Conservation (phyloP, 2,329 filamentous ascomycete species). For the Fusarium metavorans region DNA sequence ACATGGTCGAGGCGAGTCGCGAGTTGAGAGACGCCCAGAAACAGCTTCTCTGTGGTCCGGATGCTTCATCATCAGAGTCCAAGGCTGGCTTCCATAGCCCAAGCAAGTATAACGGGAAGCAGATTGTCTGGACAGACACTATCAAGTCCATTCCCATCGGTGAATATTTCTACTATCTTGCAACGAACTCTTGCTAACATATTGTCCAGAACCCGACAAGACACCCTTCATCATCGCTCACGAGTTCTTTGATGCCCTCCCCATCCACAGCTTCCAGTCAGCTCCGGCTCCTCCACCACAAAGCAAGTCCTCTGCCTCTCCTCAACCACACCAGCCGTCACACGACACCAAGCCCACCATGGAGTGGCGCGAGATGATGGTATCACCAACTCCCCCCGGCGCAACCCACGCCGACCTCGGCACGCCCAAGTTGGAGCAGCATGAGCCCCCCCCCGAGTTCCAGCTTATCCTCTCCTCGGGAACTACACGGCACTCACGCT, state of each 20-base stretch:
- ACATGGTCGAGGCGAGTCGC: conserved; percentile 93
- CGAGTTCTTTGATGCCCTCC: conserved; percentile 98
- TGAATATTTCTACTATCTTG: conserved; percentile 49
- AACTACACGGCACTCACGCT: conserved; percentile 84
- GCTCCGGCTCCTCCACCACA: conserved; percentile 58
- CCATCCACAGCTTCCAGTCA: conserved; percentile 94
- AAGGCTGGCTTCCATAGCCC: conserved; percentile 79
- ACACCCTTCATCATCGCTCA: conserved; percentile 95
- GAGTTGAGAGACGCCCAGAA: conserved; percentile 83
- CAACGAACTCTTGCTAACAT: not conserved
- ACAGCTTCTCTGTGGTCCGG: conserved; percentile 80
- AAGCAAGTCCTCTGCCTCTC: conserved; percentile 23
- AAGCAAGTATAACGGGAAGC: conserved; percentile 79
- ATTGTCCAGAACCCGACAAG: conserved; percentile 68
- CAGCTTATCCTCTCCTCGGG: conserved; percentile 82
- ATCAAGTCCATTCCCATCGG: conserved; percentile 83
- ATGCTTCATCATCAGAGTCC: conserved; percentile 75
- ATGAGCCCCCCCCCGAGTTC: conserved; percentile 79
- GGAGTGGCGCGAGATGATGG: conserved; percentile 87
- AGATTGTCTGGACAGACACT: conserved; percentile 92
- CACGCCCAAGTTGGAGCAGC: conserved; percentile 64
- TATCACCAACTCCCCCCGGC: conserved; percentile 73
- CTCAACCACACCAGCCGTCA: conserved; percentile 53
- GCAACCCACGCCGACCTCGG: conserved; percentile 65
- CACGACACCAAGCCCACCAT: conserved; percentile 54